A percentile compares a stretch with the other conserved stretches of the same genome.
Evolutionary conservation across 345 rosid genomes (phyloP).

Genomic region (Geranium brycei): DNA sequence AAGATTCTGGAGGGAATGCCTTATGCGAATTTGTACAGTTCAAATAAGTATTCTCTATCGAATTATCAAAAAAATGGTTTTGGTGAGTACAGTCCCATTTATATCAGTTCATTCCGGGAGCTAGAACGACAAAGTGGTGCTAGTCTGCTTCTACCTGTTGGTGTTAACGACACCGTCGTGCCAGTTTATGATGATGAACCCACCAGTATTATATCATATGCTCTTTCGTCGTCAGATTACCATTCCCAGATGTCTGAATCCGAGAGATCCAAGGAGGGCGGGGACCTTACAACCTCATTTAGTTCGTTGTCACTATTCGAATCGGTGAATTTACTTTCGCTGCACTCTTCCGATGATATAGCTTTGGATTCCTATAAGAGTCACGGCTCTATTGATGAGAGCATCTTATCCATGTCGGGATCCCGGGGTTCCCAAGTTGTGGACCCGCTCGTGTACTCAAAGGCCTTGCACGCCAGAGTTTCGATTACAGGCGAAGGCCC

Average conservation of each 20-base stretch:
- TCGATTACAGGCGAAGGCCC: constrained; percentile 60
- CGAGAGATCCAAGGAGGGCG: constrained; percentile 44
- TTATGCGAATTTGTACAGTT: constrained; percentile 32
- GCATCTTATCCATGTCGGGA: constrained; percentile 20
- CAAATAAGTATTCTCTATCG: constrained; percentile 24
- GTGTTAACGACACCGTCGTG: constrained; percentile 50
- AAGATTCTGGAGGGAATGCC: constrained; percentile 20
- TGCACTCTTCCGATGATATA: constrained; percentile 39
- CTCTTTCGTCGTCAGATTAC: constrained; percentile 60
- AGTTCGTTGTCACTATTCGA: constrained; percentile 40
- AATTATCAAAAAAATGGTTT: constrained; percentile 39
- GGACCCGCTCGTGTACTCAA: constrained; percentile 43
- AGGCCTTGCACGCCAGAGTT: constrained; percentile 63
- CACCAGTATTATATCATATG: constrained; percentile 79
- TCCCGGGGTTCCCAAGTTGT: constrained; percentile 31
- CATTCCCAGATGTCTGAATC: constrained; percentile 45
- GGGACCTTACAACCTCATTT: constrained; percentile 15
- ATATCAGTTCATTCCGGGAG: constrained; percentile 51
- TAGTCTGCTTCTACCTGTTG: constrained; percentile 59
- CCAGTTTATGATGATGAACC: constrained; percentile 94
- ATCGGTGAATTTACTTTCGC: constrained; percentile 39
- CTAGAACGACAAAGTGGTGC: constrained; percentile 63
- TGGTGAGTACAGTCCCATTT: constrained; percentile 48
- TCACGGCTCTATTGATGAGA: constrained; percentile 48
- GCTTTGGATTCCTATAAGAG: constrained; percentile 32